These are phyloP conservation scores for Jamesozyma lodderae DNA, from an alignment of 805 yeast genomes.

Conservation along the genomic window DNA sequence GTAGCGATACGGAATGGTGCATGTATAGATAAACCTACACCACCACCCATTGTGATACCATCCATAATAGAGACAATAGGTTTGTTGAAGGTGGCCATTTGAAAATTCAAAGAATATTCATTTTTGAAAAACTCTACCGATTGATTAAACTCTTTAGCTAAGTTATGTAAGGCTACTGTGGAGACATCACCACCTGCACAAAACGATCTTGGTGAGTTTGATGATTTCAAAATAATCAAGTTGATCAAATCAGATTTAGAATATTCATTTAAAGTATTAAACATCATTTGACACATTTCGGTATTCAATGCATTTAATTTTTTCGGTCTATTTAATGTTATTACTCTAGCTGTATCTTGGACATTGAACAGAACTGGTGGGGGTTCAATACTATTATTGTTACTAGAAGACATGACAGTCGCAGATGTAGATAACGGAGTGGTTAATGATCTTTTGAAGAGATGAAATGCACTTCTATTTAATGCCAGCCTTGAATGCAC, in stretches of 20 bases:
- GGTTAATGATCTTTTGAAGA: neutral
- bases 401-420: neutral
- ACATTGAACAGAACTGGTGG: slow-evolving; percentile 19
- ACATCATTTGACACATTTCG: slow-evolving; percentile 63
- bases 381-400: neutral
- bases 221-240: slow-evolving; percentile 50
- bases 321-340: slow-evolving; percentile 68
- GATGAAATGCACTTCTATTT: neutral
- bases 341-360: slow-evolving; percentile 49
- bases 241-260: slow-evolving; percentile 58
- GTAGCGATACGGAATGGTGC: slow-evolving; percentile 91
- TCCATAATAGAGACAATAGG: slow-evolving; percentile 82
- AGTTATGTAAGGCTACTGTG: slow-evolving; percentile 56
- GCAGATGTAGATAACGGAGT: neutral
- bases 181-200: slow-evolving; percentile 98
- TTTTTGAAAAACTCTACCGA: slow-evolving; percentile 61
- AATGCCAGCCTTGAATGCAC: neutral
- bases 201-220: slow-evolving; percentile 54
- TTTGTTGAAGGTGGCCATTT: slow-evolving; percentile 73
- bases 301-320: slow-evolving; percentile 80
- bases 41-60: slow-evolving; percentile 97
- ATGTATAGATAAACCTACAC: slow-evolving; percentile 86
- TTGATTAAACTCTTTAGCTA: slow-evolving; percentile 35
- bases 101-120: slow-evolving; percentile 76
- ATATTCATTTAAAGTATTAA: slow-evolving; percentile 69